Percentiles rank a stretch among this genome's conserved stretches.
Conservation (phyloP, 2,329 filamentous ascomycete genomes). For the Fusarium mangiferae region DNA sequence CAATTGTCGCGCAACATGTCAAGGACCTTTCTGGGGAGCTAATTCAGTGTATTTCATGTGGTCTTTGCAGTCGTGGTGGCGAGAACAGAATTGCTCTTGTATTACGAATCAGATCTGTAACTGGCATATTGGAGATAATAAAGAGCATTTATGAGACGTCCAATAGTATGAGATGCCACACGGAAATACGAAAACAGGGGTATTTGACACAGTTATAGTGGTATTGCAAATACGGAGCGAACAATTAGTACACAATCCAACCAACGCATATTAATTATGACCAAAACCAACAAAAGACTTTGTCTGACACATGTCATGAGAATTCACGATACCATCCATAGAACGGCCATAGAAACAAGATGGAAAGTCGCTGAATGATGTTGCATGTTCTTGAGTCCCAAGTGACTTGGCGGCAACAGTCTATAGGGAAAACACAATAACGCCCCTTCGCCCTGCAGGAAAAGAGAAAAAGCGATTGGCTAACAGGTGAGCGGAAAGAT, state of each 20-base stretch:
- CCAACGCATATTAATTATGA: slow-evolving; percentile 20
- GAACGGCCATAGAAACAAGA: slow-evolving; percentile 5
- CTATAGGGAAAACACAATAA: slow-evolving; percentile 23
- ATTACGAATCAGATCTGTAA: neutral
- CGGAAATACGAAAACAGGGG: neutral
- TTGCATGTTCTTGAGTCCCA: slow-evolving; percentile 13
- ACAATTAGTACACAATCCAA: slow-evolving; percentile 6
- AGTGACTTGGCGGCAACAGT: slow-evolving; percentile 3
- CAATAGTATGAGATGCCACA: neutral
- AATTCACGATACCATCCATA: slow-evolving; percentile 2
- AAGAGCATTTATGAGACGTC: neutral
- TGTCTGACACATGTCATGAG: slow-evolving; percentile 22
- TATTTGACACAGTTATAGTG: slow-evolving; percentile 13
- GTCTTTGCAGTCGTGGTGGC: neutral
- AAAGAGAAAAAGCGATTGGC: slow-evolving; percentile 29
- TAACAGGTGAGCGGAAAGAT: neutral
- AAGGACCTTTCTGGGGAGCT: slow-evolving; percentile 68
- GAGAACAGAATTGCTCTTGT: neutral
- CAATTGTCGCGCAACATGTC: slow-evolving; percentile 73
- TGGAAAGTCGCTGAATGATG: slow-evolving; percentile 19
- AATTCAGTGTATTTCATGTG: neutral
- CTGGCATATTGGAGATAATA: neutral
- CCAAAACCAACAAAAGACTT: slow-evolving; percentile 13
- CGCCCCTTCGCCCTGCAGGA: slow-evolving; percentile 40
- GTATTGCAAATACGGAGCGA: slow-evolving; percentile 14